Evolutionary conservation across 768 basidiomycete genomes (phyloP), one percentile per base, ranked within the genome.

Genomic region (Porphyrellus cyaneotinctus): DNA sequence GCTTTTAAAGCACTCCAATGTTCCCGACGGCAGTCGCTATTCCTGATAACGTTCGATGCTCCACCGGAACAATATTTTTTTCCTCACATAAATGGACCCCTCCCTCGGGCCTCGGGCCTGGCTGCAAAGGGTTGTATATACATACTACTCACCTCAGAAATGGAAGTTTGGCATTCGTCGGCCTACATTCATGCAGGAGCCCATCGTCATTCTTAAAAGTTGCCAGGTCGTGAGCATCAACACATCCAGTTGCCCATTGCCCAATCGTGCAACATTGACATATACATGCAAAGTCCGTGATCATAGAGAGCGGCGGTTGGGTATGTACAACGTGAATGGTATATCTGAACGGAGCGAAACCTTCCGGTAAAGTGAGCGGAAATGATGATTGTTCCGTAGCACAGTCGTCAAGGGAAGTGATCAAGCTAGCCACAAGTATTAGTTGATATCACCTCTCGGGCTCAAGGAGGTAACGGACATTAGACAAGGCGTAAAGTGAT

Each of bases 281-380:
- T 23, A 43, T 36, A 3, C 41, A 39, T 39, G 17, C 48, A 31
- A 35, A 23, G 26, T 28, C 22, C 33, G 20, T 31, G 36, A 51
- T 24, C 37, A 45, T 37, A 22, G 30, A 15, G 24, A 44, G n/a
- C 23, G n/a, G n/a, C n/a, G 7, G 49, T 28, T 26, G 51, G 51
- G 49, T 61, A 54, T 62, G 52, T 62, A 63, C 49, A 63, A 48
- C 28, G 30, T 36, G 44, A 38, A 49, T 60, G 61, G 51, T 53
- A 50, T 59, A 49, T 42, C 49, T 51, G 51, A 50, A 30, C 2
- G 32, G 10, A 24, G n/a, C n/a, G n/a, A n/a, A 2, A 11, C 14
- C 38, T 37, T 32, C 41, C 43, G 43, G 22, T 20, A 24, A 41
- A 36, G 36, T 26, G 28, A 28, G 7, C 18, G 36, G 24, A 20